Base-by-base conservation (phyloP, 2,329 filamentous ascomycete species). In the Talaromyces sp. region DNA sequence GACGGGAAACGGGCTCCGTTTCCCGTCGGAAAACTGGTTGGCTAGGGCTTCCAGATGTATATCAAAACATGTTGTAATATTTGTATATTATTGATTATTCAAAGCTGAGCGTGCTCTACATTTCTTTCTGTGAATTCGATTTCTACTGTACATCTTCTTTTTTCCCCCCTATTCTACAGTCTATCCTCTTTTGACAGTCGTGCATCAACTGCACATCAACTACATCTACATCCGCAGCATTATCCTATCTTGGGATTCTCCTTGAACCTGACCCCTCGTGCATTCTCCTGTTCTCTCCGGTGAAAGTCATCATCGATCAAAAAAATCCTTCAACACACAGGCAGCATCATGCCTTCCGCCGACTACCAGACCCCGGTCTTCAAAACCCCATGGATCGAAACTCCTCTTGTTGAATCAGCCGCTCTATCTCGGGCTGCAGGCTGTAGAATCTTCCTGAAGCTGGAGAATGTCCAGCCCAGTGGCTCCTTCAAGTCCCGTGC, bases 401-500 rank as follows among this genome's bases (percentile, higher is more conserved):
- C 89, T 16, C 89, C 89, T 22, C 80, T 89, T 55, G 79, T 89
- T 54, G 82, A 85, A 65, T 90, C 86, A 3, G 77, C 80, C 46
- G 76, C 83, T 13, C 79, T 92, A 33, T 91, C 88, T 39, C 81
- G 84, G 58, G 80, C 81, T 57, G 87, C 87, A 60, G 89, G 88
- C 71, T 92, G 88, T 77, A 86, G 88, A 75, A 84, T 95, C 71
- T 90, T 89, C 71, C 85, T 95, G 65, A 95, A 95, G 72, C 83
- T 94, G 57, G 90, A 95, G 65, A 90, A 89, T 68, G 82, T 91
- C 49, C 91, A 96, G 67, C 91, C 90, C 4, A 88, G 87, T 19
- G 89, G 89, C 58, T 92, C 89, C 35, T 96, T 95, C 84, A 94
- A 95, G 72, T 92, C 89, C 42, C 82, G 73, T 60, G 89, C 88